These are phyloP conservation scores for Multifurca ochricompacta DNA, from an alignment of 768 basidiomycete species.

Conservation along the genomic window DNA sequence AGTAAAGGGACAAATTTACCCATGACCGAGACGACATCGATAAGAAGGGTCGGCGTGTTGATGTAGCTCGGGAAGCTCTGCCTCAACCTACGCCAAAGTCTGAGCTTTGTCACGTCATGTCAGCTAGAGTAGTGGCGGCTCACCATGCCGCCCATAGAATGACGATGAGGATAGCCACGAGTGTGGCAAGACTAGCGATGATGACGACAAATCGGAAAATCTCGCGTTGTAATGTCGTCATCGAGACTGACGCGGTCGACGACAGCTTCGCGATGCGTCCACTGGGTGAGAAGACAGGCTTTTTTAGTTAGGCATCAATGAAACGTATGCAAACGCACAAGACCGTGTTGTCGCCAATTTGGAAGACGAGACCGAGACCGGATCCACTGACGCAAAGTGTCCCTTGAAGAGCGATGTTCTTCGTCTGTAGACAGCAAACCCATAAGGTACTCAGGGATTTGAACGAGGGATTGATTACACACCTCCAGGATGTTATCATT, in stretches of 20 bases:
- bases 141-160: conserved; percentile 39
- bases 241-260: conserved; percentile 24
- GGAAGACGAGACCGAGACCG: conserved; percentile 41
- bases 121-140: neutral
- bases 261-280: conserved; percentile 37
- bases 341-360: conserved; percentile 42
- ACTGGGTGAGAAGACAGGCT: conserved; percentile 7
- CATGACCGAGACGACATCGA: conserved; percentile 51
- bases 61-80: conserved; percentile 37
- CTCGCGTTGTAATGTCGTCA: conserved; percentile 47
- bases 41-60: conserved; percentile 41
- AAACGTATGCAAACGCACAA: conserved; percentile 33
- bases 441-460: too few relatives aligned
- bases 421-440: conserved; percentile 35
- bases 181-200: conserved; percentile 39
- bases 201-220: conserved; percentile 48
- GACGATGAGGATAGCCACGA: conserved; percentile 44
- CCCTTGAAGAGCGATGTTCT: conserved; percentile 53
- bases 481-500: conserved; percentile 27
- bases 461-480: too few relatives aligned
- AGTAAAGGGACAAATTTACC: conserved; percentile 22
- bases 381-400: conserved; percentile 45
- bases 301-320: neutral
- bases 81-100: conserved; percentile 33
- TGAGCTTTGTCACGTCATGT: conserved; percentile 15